Evolutionary conservation across 495 filamentous ascomycete species (phyloP).

Genomic region (Aspergillus bridgeri): DNA sequence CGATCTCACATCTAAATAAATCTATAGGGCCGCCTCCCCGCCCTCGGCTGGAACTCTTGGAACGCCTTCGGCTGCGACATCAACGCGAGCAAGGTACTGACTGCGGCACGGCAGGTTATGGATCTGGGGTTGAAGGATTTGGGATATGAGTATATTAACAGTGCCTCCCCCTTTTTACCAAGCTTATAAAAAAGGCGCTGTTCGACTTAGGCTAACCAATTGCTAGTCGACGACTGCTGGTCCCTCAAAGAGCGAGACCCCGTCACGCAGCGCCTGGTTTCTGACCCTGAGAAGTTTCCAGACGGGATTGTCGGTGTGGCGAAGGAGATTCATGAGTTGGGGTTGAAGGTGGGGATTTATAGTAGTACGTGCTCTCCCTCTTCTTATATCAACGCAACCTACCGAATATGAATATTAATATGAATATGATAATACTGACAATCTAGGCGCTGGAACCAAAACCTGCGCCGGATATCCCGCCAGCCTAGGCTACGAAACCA

Average conservation of each 20-base stretch:
- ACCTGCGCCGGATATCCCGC: conserved; percentile 65
- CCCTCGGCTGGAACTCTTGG: conserved; percentile 61
- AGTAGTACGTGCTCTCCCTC: conserved; percentile 30
- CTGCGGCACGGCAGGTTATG: conserved; percentile 48
- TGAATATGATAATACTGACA: too few species aligned
- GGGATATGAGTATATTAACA: conserved; percentile 66
- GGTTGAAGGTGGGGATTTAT: conserved; percentile 67
- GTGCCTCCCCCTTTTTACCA: conserved; percentile 38
- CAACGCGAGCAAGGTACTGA: conserved; percentile 48
- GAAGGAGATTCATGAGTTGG: conserved; percentile 54
- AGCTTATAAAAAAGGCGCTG: too few species aligned
- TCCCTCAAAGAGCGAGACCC: conserved; percentile 48
- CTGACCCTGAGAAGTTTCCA: conserved; percentile 58
- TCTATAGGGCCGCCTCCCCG: conserved; percentile 42
- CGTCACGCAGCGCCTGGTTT: conserved; percentile 46
- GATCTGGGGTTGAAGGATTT: conserved; percentile 55
- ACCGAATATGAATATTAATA: too few species aligned
- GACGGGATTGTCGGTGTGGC: conserved; percentile 58
- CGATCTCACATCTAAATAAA: not conserved
- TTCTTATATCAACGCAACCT: not conserved
- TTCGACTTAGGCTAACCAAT: too few species aligned
- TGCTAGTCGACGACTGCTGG: conserved; percentile 61
- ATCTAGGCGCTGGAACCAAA: conserved; percentile 51
- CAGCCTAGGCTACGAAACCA: conserved; percentile 55
- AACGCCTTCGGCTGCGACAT: conserved; percentile 59